Evolutionary conservation across 345 rosid genomes (phyloP), one percentile per base, ranked within the genome.

Genomic region (Gossypium longicalyx): DNA sequence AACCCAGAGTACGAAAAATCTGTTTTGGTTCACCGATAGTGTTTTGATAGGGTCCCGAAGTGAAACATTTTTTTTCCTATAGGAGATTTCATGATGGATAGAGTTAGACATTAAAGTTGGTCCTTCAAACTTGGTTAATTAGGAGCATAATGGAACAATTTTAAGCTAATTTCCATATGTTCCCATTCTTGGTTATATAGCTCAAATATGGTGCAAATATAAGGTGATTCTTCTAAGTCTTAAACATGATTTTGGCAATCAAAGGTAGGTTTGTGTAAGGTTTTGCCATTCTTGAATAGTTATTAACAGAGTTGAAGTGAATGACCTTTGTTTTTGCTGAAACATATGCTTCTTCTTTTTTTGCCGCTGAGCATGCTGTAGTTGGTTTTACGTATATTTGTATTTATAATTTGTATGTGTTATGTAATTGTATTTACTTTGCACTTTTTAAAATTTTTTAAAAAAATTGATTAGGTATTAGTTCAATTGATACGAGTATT

Each of bases 401-500:
- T 29, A 29, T 0, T n/a, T n/a, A n/a, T n/a, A n/a, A 34, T 34
- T 34, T 34, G 34, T 29, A 29, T 0, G 34, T 34, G 41, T 34
- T 7, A 5, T 34, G 41, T 4, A 34, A 34, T 34, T 34, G 34
- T 29, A 29, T 29, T 29, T 2, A 0, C 1, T 34, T 4, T 34
- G 41, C 6, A 4, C 41, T 34, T 34, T 34, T 34, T 6, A 5
- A 29, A 29, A 1, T 34, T 5, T 34, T 34, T 7, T 4, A 27
- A 27, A 2, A 27, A 27, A 27, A 1, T 25, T 2, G 3, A 25
- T 25, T 25, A 27, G 34, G 1, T 34, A 4, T 34, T 34, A 34
- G 1, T 0, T 34, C 1, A 5, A 34, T 34, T 34, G 7, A 0
- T 1, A 34, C 4, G 7, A 34, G 0, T 0, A 34, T 34, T 34